Evolutionary conservation across 1,284 basidiomycete species (phyloP).

Genomic region (Ustilago bromivora): DNA sequence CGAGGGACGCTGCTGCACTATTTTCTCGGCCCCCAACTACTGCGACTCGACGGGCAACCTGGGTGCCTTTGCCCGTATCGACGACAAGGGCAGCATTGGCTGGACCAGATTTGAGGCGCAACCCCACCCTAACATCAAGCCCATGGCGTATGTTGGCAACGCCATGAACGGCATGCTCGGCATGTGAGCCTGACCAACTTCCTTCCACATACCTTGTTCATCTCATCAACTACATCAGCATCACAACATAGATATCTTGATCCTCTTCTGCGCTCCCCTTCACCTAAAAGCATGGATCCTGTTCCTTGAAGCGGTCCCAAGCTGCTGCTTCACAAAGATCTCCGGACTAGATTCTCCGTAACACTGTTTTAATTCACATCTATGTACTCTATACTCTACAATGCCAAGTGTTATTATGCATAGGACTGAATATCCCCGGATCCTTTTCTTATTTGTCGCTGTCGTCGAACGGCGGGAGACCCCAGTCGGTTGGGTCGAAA

Average conservation of each 20-base stretch:
- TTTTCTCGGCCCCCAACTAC: constrained; percentile 71
- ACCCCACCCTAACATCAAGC: constrained; percentile 87
- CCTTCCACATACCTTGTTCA: neutral
- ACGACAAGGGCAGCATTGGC: constrained; percentile 79
- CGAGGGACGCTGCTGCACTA: constrained; percentile 87
- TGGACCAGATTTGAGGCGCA: constrained; percentile 85
- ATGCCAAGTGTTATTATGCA: neutral
- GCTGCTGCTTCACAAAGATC: neutral
- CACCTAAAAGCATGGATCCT: constrained; percentile 11
- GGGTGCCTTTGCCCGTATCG: constrained; percentile 74
- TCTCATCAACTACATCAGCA: neutral
- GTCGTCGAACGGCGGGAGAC: constrained; percentile 61
- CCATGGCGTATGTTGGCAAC: constrained; percentile 82
- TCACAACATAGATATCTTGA: constrained; percentile 1
- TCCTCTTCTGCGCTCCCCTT: neutral
- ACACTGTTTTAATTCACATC: neutral
- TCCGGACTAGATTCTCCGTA: neutral
- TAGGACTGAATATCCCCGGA: neutral
- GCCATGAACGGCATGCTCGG: constrained; percentile 60
- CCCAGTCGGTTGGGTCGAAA: constrained; percentile 65
- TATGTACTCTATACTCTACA: constrained; percentile 23
- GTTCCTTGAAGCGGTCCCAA: neutral
- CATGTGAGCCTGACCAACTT: constrained; percentile 7
- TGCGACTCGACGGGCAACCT: constrained; percentile 71
- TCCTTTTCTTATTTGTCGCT: neutral